Percentiles rank a stretch among this genome's conserved stretches.
Evolutionary conservation across 2,329 filamentous ascomycete species (phyloP).

Genomic region (Whalleya microplaca): DNA sequence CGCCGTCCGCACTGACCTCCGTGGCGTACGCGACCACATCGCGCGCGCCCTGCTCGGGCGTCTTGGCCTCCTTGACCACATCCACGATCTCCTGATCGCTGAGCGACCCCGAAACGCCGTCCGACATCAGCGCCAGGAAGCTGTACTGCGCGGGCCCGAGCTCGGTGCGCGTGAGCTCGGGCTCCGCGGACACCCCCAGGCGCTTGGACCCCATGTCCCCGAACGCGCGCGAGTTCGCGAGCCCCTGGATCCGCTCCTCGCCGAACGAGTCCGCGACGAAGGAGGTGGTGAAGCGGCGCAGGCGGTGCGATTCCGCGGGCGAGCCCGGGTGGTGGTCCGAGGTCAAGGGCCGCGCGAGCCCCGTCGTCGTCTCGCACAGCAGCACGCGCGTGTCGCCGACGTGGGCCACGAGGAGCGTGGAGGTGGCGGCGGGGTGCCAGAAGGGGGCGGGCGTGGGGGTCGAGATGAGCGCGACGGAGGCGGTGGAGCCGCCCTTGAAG

Average conservation of each 20-base stretch:
- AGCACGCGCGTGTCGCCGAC: slow-evolving; percentile 92
- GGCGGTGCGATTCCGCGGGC: slow-evolving; percentile 78
- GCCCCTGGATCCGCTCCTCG: slow-evolving; percentile 89
- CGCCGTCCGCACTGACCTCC: slow-evolving; percentile 72
- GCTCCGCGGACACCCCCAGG: slow-evolving; percentile 91
- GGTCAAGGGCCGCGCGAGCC: slow-evolving; percentile 78
- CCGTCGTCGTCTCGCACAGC: slow-evolving; percentile 84
- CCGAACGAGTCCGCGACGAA: slow-evolving; percentile 97
- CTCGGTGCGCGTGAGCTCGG: slow-evolving; percentile 80
- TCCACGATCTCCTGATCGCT: slow-evolving; percentile 96
- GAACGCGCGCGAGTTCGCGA: slow-evolving; percentile 93
- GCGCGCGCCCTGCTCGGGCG: slow-evolving; percentile 81
- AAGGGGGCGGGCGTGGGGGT: slow-evolving; percentile 91
- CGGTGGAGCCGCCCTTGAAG: slow-evolving; percentile 93
- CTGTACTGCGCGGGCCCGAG: slow-evolving; percentile 82
- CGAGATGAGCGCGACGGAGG: slow-evolving; percentile 85
- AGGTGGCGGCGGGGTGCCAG: slow-evolving; percentile 88
- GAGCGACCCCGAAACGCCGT: slow-evolving; percentile 85
- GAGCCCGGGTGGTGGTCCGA: slow-evolving; percentile 92
- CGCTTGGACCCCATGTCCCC: slow-evolving; percentile 92
- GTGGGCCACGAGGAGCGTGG: slow-evolving; percentile 83
- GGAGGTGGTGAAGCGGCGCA: slow-evolving; percentile 80
- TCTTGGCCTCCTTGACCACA: slow-evolving; percentile 89
- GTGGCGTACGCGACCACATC: slow-evolving; percentile 86
- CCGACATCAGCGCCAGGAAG: slow-evolving; percentile 86